Percentiles rank a stretch among this genome's conserved stretches.
phyloP scores from a whole-genome alignment of 306 rosid genomes.

The Cucumis melo region DNA sequence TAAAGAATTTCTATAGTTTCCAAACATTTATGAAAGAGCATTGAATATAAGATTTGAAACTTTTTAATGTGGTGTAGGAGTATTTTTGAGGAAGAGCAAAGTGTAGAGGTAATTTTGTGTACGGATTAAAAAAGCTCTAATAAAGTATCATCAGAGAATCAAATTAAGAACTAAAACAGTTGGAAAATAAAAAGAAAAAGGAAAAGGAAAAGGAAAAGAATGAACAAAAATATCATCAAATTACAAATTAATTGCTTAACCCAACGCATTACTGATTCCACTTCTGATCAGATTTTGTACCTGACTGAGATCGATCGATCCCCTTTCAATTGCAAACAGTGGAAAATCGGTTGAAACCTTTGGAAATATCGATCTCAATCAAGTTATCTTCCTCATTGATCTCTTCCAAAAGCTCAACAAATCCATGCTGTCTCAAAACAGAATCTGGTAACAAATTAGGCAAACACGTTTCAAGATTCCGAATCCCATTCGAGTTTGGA shows the following conservation, averaged over 20 bases:
- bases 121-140: not conserved
- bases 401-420: constrained; percentile 3
- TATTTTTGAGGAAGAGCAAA: too few relatives aligned
- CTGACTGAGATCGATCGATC: not conserved
- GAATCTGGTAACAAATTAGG: not conserved
- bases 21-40: too few relatives aligned
- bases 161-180: not conserved
- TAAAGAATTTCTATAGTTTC: too few relatives aligned
- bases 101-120: too few relatives aligned
- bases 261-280: not conserved
- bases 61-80: not conserved
- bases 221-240: not conserved
- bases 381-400: constrained; percentile 8
- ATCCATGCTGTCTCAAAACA: not conserved
- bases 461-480: not conserved
- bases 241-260: not conserved
- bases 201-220: not conserved
- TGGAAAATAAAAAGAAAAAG: not conserved
- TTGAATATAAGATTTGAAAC: too few relatives aligned
- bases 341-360: not conserved
- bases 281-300: not conserved
- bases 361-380: constrained; percentile 10
- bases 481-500: not conserved
- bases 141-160: not conserved
- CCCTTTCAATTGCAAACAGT: not conserved